A percentile compares a stretch with the other conserved stretches of the same genome.
phyloP scores from a whole-genome alignment of 768 basidiomycete species.

The Cystobasidium onofrii region DNA sequence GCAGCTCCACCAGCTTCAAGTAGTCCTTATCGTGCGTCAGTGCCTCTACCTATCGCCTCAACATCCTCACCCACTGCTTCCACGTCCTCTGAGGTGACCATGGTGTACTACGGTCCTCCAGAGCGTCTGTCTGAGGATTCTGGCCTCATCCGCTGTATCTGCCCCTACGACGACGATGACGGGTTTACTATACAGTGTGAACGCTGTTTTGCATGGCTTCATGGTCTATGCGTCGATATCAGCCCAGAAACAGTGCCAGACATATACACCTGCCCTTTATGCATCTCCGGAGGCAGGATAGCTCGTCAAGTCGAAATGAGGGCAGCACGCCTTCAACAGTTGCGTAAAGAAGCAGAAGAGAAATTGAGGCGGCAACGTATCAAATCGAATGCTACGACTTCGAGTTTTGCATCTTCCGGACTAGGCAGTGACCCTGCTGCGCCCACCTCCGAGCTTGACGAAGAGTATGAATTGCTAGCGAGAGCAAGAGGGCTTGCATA shows the following conservation, averaged over 20 bases:
- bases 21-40: background rate
- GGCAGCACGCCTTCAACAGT: background rate
- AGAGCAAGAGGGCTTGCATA: slow-evolving; percentile 7
- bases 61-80: background rate
- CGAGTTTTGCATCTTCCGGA: background rate
- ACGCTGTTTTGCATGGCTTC: slow-evolving; percentile 70
- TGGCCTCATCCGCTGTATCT: slow-evolving; percentile 57
- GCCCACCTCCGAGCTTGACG: background rate
- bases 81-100: background rate
- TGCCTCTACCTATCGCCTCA: background rate
- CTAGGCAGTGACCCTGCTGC: background rate
- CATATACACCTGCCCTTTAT: slow-evolving; percentile 67
- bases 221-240: slow-evolving; percentile 59
- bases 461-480: slow-evolving; percentile 15
- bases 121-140: slow-evolving; percentile 30
- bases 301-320: background rate
- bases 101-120: slow-evolving; percentile 4
- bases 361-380: background rate
- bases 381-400: background rate
- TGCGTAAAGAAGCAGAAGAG: slow-evolving; percentile 17
- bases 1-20: background rate
- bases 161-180: slow-evolving; percentile 65
- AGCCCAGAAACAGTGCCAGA: slow-evolving; percentile 54
- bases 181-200: slow-evolving; percentile 83
- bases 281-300: slow-evolving; percentile 41